Evolutionary conservation across 2,329 filamentous ascomycete species (phyloP), one percentile per base, ranked within the genome.

Genomic region (Exophiala calicioides): DNA sequence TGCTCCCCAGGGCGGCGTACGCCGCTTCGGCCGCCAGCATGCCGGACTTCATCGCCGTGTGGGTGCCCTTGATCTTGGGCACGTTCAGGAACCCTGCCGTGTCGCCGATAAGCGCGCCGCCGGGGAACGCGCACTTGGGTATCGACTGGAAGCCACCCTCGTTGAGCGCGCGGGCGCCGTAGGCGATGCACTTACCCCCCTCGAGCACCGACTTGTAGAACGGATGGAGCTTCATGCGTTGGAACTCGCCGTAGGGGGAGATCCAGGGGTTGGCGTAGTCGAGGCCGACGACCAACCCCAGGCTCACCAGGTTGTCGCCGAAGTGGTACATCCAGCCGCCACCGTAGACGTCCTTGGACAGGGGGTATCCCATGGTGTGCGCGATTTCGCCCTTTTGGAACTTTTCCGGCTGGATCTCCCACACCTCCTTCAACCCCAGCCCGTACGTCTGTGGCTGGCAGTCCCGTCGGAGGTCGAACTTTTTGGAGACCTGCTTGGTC

Each of bases 311-410:
- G 69, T 97, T 98, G 60, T 98, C 91, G 27, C 90, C 93, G 68
- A 97, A 98, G 69, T 98, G 93, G 65, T 98, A 98, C 88, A 98
- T 90, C 84, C 90, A 98, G n/a, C 88, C 90, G 57, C 93, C 93
- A 58, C 93, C 93, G 65, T 98, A 98, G 6, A 90, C 93, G 64
- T 97, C 86, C 59, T 78, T 81, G 12, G 89, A 81, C 33, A 98
- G 72, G 15, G 93, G 93, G 63, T 95, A 97, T 15, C 93, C 93
- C 84, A 98, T 82, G 3, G 89, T 87, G 72, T 98, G 93, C 3
- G 84, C 81, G 34, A 97, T 81, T 58, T 91, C 76, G 42, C 93
- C 93, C 63, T 86, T 86, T 52, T 85, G 78, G 70, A 96, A 97
- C 70, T 95, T 97, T 60, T 88, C 89, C 0, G 93, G 90, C 60